Conservation (phyloP, 306 rosid species). For the Malus domestica region DNA sequence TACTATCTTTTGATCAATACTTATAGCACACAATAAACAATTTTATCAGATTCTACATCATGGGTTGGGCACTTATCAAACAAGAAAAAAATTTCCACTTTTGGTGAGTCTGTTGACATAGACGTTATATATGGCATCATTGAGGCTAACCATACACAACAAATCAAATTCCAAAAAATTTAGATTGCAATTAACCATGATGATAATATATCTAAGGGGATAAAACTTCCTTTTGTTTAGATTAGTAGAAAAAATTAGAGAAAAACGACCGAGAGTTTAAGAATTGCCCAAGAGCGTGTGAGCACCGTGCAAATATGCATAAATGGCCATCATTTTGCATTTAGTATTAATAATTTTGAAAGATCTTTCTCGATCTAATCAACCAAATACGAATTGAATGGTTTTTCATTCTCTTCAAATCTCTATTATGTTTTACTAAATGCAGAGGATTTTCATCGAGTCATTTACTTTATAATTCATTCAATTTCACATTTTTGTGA, state of each 20-base stretch:
- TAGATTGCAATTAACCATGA: background rate
- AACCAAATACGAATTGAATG: background rate
- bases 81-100: background rate
- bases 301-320: background rate
- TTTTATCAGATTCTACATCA: background rate
- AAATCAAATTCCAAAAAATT: background rate
- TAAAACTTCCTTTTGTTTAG: background rate
- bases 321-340: background rate
- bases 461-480: background rate
- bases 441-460: background rate
- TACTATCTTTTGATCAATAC: background rate
- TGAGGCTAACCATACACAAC: background rate
- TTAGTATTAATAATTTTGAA: background rate
- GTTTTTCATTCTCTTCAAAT: background rate
- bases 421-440: background rate
- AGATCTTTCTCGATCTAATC: background rate
- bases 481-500: background rate
- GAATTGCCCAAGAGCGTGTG: background rate
- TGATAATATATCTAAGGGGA: background rate
- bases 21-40: background rate
- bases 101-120: background rate
- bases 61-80: background rate
- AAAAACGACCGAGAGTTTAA: background rate
- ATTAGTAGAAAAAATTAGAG: background rate
- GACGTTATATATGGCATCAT: background rate